A percentile compares a stretch with the other conserved stretches of the same genome.
These are phyloP conservation scores for Cladophialophora yegresii DNA, from an alignment of 2,329 filamentous ascomycete species.

Conservation along the genomic window DNA sequence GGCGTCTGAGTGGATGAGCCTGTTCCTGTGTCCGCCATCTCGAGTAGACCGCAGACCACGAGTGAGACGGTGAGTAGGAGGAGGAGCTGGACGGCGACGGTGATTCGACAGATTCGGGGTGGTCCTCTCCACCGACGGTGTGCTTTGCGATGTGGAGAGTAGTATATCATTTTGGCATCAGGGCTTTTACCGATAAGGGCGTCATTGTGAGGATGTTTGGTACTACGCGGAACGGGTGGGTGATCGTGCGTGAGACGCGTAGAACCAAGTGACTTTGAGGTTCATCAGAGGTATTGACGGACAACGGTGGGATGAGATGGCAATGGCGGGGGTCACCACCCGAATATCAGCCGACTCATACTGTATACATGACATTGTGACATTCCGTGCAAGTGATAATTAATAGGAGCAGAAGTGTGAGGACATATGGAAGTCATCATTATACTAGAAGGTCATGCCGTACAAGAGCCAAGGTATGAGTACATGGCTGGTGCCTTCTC, in stretches of 20 bases:
- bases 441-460: not conserved
- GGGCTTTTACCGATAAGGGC: not conserved
- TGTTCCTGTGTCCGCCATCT: constrained; percentile 21
- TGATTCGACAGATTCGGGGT: constrained; percentile 27
- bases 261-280: not conserved
- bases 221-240: not conserved
- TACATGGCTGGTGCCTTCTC: not conserved
- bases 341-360: not conserved
- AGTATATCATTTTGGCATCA: constrained; percentile 20
- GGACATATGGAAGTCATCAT: not conserved
- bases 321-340: not conserved
- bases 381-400: not conserved
- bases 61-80: constrained; percentile 72
- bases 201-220: not conserved
- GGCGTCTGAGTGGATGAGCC: constrained; percentile 11
- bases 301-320: not conserved
- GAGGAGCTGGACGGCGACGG: constrained; percentile 30
- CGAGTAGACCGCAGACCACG: constrained; percentile 52
- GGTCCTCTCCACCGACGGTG: constrained; percentile 26
- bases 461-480: no score
- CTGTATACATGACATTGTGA: no score
- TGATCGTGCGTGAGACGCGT: not conserved
- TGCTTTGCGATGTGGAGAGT: constrained; percentile 23
- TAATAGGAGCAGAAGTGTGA: not conserved
- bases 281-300: not conserved